phyloP scores from a whole-genome alignment of 2,329 filamentous ascomycete species.

The Lachnellula arida region DNA sequence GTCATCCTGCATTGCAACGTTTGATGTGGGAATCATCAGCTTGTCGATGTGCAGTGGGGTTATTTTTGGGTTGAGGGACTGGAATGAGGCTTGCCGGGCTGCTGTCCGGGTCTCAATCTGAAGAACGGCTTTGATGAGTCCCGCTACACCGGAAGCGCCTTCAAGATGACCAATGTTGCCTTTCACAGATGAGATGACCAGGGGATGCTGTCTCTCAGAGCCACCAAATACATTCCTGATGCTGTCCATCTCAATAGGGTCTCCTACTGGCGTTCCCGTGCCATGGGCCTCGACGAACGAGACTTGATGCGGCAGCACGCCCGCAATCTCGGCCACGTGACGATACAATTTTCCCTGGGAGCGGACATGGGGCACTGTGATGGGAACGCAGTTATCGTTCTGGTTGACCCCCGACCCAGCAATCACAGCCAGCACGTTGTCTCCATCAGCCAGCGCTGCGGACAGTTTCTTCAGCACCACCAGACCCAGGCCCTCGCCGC shows the following conservation, averaged over 20 bases:
- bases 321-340: conserved; percentile 21
- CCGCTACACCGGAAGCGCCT: conserved; percentile 29
- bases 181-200: conserved; percentile 18
- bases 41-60: conserved; percentile 19
- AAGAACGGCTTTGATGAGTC: conserved; percentile 25
- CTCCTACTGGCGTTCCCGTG: conserved; percentile 18
- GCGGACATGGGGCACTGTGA: conserved; percentile 12
- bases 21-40: conserved; percentile 16
- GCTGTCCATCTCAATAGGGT: conserved; percentile 13
- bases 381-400: background rate
- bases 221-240: background rate
- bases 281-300: conserved; percentile 27
- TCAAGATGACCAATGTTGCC: conserved; percentile 25
- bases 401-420: background rate
- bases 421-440: conserved; percentile 39
- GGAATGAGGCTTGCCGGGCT: conserved; percentile 28
- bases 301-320: conserved; percentile 26
- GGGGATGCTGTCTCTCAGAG: background rate
- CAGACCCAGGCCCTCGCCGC: conserved; percentile 50
- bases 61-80: conserved; percentile 34
- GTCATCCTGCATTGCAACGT: conserved; percentile 25
- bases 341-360: conserved; percentile 32
- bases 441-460: conserved; percentile 43
- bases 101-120: conserved; percentile 29
- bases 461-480: conserved; percentile 46